phyloP scores from a whole-genome alignment of 2,329 filamentous ascomycete species.

The Fusarium nygamai region DNA sequence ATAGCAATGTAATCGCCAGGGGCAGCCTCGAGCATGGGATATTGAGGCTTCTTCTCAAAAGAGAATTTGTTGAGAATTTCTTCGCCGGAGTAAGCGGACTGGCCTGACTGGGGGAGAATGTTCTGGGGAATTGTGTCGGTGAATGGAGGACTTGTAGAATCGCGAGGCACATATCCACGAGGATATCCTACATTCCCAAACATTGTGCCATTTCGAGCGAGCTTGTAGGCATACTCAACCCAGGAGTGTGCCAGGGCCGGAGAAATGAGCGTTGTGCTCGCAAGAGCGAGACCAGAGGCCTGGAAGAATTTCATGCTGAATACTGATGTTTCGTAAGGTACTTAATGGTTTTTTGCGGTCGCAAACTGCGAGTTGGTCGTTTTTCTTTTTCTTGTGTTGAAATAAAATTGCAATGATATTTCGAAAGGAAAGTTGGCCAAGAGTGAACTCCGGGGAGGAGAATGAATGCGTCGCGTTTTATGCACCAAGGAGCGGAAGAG shows the following conservation, averaged over 20 bases:
- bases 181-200: slow-evolving; percentile 76
- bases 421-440: slow-evolving; percentile 24
- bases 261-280: slow-evolving; percentile 45
- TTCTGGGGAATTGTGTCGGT: slow-evolving; percentile 68
- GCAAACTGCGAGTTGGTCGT: neutral
- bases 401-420: slow-evolving; percentile 15
- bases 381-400: slow-evolving; percentile 10
- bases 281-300: slow-evolving; percentile 34
- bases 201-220: slow-evolving; percentile 79
- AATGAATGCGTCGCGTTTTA: slow-evolving; percentile 34
- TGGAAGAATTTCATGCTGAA: slow-evolving; percentile 37
- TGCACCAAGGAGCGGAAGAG: slow-evolving; percentile 27
- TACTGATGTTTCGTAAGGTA: slow-evolving; percentile 2
- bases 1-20: slow-evolving; percentile 73
- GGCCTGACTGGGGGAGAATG: slow-evolving; percentile 68
- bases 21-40: slow-evolving; percentile 69
- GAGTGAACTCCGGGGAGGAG: slow-evolving; percentile 11
- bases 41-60: slow-evolving; percentile 55
- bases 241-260: slow-evolving; percentile 74
- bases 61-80: slow-evolving; percentile 60
- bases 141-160: slow-evolving; percentile 59
- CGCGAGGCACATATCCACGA: slow-evolving; percentile 74
- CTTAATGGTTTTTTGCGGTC: slow-evolving; percentile 2
- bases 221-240: slow-evolving; percentile 79
- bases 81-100: slow-evolving; percentile 71